A percentile compares a stretch with the other conserved stretches of the same genome.
phyloP scores from a whole-genome alignment of 371 early-diverging fungal species.

The Rhizopus arrhizus region DNA sequence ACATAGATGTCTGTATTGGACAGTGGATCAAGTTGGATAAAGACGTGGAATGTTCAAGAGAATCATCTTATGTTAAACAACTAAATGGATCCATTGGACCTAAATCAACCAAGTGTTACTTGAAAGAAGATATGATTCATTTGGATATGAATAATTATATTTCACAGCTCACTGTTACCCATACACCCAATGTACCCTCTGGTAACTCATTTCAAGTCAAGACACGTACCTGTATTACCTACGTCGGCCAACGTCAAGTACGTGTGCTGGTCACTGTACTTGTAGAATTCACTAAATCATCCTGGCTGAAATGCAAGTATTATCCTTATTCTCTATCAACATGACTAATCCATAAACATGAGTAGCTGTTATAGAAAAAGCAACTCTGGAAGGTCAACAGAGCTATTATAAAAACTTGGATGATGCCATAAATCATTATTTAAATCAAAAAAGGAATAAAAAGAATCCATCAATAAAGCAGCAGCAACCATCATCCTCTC shows the following conservation, averaged over 20 bases:
- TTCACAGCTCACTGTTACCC: conserved; percentile 60
- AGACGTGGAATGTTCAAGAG: conserved; percentile 16
- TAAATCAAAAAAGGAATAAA: neutral
- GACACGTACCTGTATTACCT: conserved; percentile 79
- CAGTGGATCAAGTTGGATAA: conserved; percentile 35
- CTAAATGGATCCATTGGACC: conserved; percentile 58
- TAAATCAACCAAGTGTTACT: conserved; percentile 66
- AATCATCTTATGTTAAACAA: conserved; percentile 42
- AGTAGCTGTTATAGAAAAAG: conserved; percentile 61
- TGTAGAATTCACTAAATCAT: conserved; percentile 72
- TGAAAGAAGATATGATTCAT: conserved; percentile 61
- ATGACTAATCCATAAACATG: neutral
- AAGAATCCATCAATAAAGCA: conserved; percentile 2
- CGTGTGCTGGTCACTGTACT: conserved; percentile 67
- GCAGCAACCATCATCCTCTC: neutral
- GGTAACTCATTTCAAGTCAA: conserved; percentile 77
- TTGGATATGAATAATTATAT: conserved; percentile 60
- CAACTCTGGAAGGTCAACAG: conserved; percentile 60
- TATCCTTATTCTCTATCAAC: neutral
- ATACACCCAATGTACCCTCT: conserved; percentile 85
- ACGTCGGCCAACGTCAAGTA: conserved; percentile 61
- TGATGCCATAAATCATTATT: conserved; percentile 35
- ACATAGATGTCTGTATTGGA: conserved; percentile 37
- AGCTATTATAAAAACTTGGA: conserved; percentile 56
- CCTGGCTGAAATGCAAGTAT: conserved; percentile 70